Conservation (phyloP, 352 stramenopile genomes). For the Pythium utonaiense region DNA sequence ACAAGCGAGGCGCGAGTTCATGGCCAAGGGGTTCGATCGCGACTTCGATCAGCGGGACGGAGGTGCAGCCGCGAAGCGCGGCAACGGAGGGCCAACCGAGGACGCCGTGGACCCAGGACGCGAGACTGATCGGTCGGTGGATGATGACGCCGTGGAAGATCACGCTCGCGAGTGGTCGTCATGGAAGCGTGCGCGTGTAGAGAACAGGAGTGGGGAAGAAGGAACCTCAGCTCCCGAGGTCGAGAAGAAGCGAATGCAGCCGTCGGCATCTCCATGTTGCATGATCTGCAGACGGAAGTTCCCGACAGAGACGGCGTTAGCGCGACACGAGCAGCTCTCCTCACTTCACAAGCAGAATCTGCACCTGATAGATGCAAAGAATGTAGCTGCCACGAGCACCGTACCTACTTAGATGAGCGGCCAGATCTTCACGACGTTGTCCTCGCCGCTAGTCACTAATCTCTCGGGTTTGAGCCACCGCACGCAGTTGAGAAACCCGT, state of each 20-base stretch:
- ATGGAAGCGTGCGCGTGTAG: conserved; percentile 9
- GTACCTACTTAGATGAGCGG: conserved; percentile 24
- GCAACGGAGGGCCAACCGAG: background rate
- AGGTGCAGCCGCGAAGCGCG: background rate
- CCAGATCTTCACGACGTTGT: conserved; percentile 76
- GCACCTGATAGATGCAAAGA: background rate
- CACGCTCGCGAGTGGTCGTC: conserved; percentile 9
- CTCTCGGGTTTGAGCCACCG: conserved; percentile 38
- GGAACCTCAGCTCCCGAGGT: background rate
- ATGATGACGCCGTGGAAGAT: background rate
- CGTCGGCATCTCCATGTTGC: conserved; percentile 35
- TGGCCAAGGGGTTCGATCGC: conserved; percentile 58
- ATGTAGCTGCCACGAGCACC: background rate
- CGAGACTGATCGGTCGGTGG: background rate
- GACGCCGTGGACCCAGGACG: background rate
- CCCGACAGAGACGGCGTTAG: conserved; percentile 30
- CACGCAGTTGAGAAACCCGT: conserved; percentile 65
- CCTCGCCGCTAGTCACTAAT: conserved; percentile 48
- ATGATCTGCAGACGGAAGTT: conserved; percentile 75
- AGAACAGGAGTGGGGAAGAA: background rate
- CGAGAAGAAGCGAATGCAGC: background rate
- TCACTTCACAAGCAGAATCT: conserved; percentile 29
- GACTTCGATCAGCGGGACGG: conserved; percentile 28
- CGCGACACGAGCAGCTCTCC: conserved; percentile 52
- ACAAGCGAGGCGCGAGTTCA: conserved; percentile 51